A percentile compares a stretch with the other conserved stretches of the same genome.
Evolutionary conservation across 306 rosid genomes (phyloP).

Genomic region (Oxytropis ochrocephala): DNA sequence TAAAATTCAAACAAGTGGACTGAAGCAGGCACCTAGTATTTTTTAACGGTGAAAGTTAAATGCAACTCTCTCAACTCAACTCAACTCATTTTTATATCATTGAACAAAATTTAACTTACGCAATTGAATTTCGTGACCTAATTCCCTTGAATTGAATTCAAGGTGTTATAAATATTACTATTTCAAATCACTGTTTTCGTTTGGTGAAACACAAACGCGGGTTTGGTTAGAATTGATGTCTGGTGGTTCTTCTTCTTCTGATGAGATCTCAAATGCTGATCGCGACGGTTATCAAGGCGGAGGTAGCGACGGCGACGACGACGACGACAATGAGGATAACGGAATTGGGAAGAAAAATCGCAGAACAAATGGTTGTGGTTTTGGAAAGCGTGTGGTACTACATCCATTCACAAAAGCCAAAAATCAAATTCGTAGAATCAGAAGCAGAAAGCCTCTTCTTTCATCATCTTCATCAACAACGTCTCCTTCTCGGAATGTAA

Average conservation of each 20-base stretch:
- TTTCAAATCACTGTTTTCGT: not conserved
- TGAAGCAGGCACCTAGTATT: not conserved
- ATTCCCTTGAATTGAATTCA: not conserved
- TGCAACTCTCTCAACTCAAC: not conserved
- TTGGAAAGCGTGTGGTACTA: conserved; percentile 28
- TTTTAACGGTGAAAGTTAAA: not conserved
- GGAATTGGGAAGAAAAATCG: conserved; percentile 23
- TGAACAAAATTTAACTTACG: not conserved
- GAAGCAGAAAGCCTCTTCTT: conserved; percentile 22
- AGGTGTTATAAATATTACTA: not conserved
- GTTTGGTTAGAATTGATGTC: conserved; percentile 41
- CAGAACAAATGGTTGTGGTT: conserved; percentile 2
- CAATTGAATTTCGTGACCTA: not conserved
- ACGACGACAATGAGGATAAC: conserved; percentile 17
- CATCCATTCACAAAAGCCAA: conserved; percentile 40
- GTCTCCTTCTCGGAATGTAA: conserved; percentile 3
- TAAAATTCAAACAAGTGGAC: conserved; percentile 3
- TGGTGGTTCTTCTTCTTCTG: conserved; percentile 22
- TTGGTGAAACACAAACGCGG: not conserved
- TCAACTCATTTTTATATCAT: not conserved
- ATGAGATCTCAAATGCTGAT: conserved; percentile 37
- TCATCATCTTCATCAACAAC: not conserved
- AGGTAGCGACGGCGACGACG: conserved; percentile 31
- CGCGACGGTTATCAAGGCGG: conserved; percentile 14
- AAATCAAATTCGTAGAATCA: conserved; percentile 27